These are phyloP conservation scores for Reticulascus tulasneorum DNA, from an alignment of 2,329 filamentous ascomycete genomes.

Conservation along the genomic window DNA sequence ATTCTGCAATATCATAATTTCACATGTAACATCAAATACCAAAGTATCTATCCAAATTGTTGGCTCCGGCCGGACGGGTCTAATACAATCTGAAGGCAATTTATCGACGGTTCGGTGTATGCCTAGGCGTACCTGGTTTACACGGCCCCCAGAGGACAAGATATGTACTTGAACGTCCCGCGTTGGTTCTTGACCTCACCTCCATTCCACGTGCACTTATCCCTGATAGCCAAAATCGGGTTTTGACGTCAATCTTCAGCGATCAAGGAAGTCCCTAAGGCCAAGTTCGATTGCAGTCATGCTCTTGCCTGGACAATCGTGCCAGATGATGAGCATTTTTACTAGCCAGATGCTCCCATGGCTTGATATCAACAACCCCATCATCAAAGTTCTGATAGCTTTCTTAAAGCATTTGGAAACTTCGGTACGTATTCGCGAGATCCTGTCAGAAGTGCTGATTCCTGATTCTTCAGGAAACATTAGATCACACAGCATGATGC, in stretches of 20 bases:
- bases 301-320: constrained; percentile 3
- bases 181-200: constrained; percentile 4
- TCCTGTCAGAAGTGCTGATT: too few relatives aligned
- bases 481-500: neutral
- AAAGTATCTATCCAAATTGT: too few relatives aligned
- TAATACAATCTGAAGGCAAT: too few relatives aligned
- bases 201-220: constrained; percentile 5
- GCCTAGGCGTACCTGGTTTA: too few relatives aligned
- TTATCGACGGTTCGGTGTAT: too few relatives aligned
- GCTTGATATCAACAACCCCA: neutral
- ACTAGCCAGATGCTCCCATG: neutral
- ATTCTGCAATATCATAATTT: too few relatives aligned
- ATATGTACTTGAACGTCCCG: constrained; percentile 3
- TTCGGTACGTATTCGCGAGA: too few relatives aligned
- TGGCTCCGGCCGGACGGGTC: too few relatives aligned
- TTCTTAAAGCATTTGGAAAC: constrained; percentile 2
- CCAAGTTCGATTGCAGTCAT: constrained; percentile 4
- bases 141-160: neutral
- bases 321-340: constrained; percentile 1
- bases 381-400: neutral
- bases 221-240: constrained; percentile 1
- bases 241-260: neutral
- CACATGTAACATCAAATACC: too few relatives aligned
- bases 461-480: neutral
- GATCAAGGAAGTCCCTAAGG: constrained; percentile 1